A percentile compares a stretch with the other conserved stretches of the same genome.
Evolutionary conservation across 306 rosid genomes (phyloP).

Genomic region (Fagus sylvatica): DNA sequence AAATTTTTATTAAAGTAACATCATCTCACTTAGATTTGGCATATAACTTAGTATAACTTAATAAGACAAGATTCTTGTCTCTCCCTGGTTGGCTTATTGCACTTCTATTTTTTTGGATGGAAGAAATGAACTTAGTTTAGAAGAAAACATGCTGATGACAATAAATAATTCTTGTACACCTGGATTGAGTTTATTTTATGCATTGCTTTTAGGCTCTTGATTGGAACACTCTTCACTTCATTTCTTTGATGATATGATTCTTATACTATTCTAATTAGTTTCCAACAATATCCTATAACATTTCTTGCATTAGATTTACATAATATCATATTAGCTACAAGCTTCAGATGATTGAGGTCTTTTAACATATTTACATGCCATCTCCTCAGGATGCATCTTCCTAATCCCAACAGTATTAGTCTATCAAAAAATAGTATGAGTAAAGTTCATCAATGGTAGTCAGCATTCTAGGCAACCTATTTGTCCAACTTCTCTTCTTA

Average conservation of each 20-base stretch:
- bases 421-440: not conserved
- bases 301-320: too few species aligned
- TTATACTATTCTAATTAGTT: too few species aligned
- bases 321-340: too few species aligned
- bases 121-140: not conserved
- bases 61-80: not conserved
- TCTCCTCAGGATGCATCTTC: not conserved
- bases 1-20: not conserved
- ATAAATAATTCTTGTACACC: not conserved
- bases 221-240: too few species aligned
- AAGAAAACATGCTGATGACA: not conserved
- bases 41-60: not conserved
- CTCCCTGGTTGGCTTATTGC: not conserved
- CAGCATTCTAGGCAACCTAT: too few species aligned
- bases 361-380: not conserved
- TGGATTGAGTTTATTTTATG: not conserved
- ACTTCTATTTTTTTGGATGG: not conserved
- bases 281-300: too few species aligned
- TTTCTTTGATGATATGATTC: too few species aligned
- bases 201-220: not conserved
- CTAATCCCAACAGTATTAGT: not conserved
- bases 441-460: not conserved
- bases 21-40: not conserved
- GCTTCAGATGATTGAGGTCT: not conserved
- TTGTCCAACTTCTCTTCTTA: not conserved